Evolutionary conservation across 805 yeast species (phyloP), one percentile per base, ranked within the genome.

Genomic region (Naumovozyma castellii): DNA sequence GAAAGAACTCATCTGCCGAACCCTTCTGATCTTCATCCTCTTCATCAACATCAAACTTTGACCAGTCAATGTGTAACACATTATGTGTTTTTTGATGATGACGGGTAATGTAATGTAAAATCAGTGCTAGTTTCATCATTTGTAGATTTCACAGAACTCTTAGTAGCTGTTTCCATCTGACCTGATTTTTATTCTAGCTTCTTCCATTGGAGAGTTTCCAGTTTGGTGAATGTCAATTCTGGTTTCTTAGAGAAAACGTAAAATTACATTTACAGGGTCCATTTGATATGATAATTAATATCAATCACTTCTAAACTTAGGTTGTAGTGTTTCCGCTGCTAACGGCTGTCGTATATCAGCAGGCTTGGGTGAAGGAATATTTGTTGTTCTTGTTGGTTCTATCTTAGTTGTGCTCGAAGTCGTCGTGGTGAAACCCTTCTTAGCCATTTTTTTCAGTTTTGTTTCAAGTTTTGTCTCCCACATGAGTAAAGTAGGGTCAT

Each of bases 41-140:
- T 8, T 63, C 73, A 9, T 64, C 73, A 0, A 67, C 53, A 3
- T 57, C 73, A 17, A 81, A 53, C 34, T 71, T 66, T 15, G 82
- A 72, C 96, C 96, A 86, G 54, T 87, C 80, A 16, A 70, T 65
- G 5, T 72, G 66, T 43, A n/a, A n/a, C n/a, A n/a, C n/a, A n/a
- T n/a, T n/a, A n/a, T n/a, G n/a, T n/a, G n/a, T 73, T 76, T 36
- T 71, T 71, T 1, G 88, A 73, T 0, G 92, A 76, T 1, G 78
- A 53, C 10, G 92, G 90, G 49, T 82, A 80, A 5, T 36, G 12
- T 34, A 42, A 13, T 4, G 40, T 25, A 18, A n/a, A n/a, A n/a
- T n/a, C n/a, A n/a, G n/a, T n/a, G n/a, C n/a, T n/a, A n/a, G n/a
- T n/a, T n/a, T n/a, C n/a, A 14, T 28, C 22, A 6, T 3, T 31